phyloP scores from a whole-genome alignment of 1,139 yeast genomes.

The Zygoascus sp. region DNA sequence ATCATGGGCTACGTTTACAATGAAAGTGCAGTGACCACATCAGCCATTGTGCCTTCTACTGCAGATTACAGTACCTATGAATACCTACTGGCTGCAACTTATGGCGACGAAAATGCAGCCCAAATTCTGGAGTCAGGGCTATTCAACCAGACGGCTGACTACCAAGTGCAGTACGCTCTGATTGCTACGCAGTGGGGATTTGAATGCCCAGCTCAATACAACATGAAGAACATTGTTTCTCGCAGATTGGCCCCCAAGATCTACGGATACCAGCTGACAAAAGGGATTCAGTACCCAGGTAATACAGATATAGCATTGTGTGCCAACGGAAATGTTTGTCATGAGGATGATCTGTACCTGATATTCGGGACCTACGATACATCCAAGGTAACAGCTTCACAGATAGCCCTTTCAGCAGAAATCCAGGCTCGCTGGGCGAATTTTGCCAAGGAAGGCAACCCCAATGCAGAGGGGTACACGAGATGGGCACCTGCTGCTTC shows the following conservation, averaged over 20 bases:
- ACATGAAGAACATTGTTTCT: constrained; percentile 13
- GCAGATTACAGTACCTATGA: constrained; percentile 13
- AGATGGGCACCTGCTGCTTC: constrained; percentile 16
- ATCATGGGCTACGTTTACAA: constrained; percentile 28
- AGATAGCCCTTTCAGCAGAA: constrained; percentile 21
- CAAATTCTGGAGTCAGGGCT: constrained; percentile 14
- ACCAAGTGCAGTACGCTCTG: constrained; percentile 16
- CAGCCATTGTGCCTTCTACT: constrained; percentile 12
- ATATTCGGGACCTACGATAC: constrained; percentile 30
- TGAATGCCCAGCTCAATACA: constrained; percentile 26
- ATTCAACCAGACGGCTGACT: constrained; percentile 16
- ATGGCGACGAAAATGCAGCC: constrained; percentile 14
- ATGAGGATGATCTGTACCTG: constrained; percentile 32
- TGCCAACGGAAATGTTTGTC: constrained; percentile 28
- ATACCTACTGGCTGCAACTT: constrained; percentile 15
- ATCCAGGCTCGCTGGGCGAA: constrained; percentile 31
- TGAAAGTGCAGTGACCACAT: constrained; percentile 27
- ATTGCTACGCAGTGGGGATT: constrained; percentile 26
- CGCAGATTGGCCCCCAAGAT: constrained; percentile 15
- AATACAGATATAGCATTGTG: constrained; percentile 24
- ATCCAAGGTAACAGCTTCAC: constrained; percentile 18
- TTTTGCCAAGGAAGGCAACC: constrained; percentile 27
- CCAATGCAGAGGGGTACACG: constrained; percentile 14
- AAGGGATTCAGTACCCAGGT: constrained; percentile 30
- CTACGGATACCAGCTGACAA: constrained; percentile 27